Base-by-base conservation (phyloP, 768 basidiomycete species). In the Mycena venus region DNA sequence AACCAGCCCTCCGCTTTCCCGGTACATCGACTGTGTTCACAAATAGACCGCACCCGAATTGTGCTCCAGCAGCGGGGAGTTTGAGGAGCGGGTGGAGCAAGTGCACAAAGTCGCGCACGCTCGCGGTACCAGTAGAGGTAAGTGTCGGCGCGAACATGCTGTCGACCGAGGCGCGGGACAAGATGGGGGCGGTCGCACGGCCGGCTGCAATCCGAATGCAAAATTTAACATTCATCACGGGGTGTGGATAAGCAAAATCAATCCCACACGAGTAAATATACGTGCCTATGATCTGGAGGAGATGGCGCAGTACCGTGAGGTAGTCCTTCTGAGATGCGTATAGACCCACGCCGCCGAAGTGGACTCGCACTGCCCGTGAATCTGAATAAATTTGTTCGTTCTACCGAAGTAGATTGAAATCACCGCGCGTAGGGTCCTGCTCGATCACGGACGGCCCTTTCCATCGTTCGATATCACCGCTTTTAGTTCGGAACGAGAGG, bases 261-360 rank as follows among this genome's bases (percentile, higher is more conserved):
- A n/a, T n/a, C n/a, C n/a, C n/a, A n/a, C n/a, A n/a, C n/a, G n/a
- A n/a, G n/a, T n/a, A n/a, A n/a, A n/a, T n/a, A n/a, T n/a, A 42
- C 38, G 40, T 0, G 67, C 67, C 32, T 53, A 70, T 63, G 34
- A 55, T 64, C 40, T 68, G 60, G 6, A 61, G 70, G 12, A 76
- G 47, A 34, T 77, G 78, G 27, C 74, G 74, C 65, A 78, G 62
- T 14, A 79, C 7, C 2, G 75, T 55, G 12, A 79, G 76, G 56
- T 79, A 79, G 49, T 79, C 78, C 55, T 75, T 77, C 60, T 77
- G 65, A 11, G 80, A 74, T 17, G 68, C 61, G 59, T 73, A 78
- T 10, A 79, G 32, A 10, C 74, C 75, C 14, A 70, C 68, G 8
- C 76, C 78, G 2, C 70, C 77, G 11, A 79, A 44, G 63, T 76